Percentiles rank a stretch among this genome's conserved stretches.
Evolutionary conservation across 805 yeast genomes (phyloP).

Genomic region (Candida qinlingensis): DNA sequence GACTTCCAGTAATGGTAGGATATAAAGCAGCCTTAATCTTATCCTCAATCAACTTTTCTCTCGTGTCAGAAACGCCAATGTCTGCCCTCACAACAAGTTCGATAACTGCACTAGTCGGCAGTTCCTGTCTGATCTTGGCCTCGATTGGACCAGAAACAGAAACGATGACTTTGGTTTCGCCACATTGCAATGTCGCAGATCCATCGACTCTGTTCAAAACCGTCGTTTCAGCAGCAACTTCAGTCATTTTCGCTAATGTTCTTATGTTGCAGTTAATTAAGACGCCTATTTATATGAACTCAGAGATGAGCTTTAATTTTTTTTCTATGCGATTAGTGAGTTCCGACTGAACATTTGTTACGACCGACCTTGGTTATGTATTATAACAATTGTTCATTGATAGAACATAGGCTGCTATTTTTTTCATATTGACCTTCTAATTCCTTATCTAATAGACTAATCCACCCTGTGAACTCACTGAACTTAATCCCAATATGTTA

Average conservation of each 20-base stretch:
- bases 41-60: constrained; percentile 76
- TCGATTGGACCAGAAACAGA: constrained; percentile 93
- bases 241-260: not conserved
- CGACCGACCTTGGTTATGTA: too few relatives aligned
- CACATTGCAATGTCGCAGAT: constrained; percentile 54
- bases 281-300: not conserved
- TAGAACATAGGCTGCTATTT: too few relatives aligned
- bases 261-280: not conserved
- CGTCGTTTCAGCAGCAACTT: constrained; percentile 13
- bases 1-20: constrained; percentile 51
- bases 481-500: too few relatives aligned
- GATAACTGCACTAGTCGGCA: constrained; percentile 70
- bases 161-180: constrained; percentile 53
- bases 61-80: constrained; percentile 63
- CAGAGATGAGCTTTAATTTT: constrained; percentile 1
- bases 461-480: too few relatives aligned
- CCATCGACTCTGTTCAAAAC: constrained; percentile 68
- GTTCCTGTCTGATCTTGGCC: constrained; percentile 74
- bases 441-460: too few relatives aligned
- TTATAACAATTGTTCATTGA: too few relatives aligned
- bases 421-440: too few relatives aligned
- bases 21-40: constrained; percentile 57
- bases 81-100: constrained; percentile 80
- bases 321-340: not conserved
- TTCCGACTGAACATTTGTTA: not conserved